These are phyloP conservation scores for Penicillium alfredii DNA, from an alignment of 495 filamentous ascomycete genomes.

Conservation along the genomic window DNA sequence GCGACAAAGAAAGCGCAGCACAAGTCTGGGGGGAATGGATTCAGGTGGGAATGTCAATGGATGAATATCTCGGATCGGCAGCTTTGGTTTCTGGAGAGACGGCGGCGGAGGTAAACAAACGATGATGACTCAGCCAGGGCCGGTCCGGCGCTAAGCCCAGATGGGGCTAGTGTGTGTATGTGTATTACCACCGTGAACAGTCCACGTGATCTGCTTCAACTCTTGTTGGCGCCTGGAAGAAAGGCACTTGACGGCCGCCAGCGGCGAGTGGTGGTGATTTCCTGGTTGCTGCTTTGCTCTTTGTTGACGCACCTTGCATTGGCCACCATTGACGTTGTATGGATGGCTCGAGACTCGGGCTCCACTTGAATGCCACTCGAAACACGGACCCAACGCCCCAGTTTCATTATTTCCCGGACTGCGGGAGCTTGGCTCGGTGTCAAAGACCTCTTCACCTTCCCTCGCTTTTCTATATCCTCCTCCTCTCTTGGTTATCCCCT, in stretches of 20 bases:
- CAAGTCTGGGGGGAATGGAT: too few species aligned
- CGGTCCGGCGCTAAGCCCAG: conserved; percentile 5
- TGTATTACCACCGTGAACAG: conserved; percentile 3
- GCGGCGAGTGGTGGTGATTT: too few species aligned
- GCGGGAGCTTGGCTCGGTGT: conserved; percentile 15
- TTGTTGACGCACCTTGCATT: too few species aligned
- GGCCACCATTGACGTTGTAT: too few species aligned
- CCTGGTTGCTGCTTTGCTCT: too few species aligned
- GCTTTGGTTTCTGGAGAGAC: conserved; percentile 38
- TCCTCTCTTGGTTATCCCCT: conserved; percentile 4
- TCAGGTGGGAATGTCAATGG: too few species aligned
- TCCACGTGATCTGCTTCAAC: too few species aligned
- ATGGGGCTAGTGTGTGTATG: conserved; percentile 14
- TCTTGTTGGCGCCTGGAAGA: not conserved
- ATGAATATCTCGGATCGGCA: conserved; percentile 2
- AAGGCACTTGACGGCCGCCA: too few species aligned
- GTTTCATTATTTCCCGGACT: conserved; percentile 22
- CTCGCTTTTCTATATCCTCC: conserved; percentile 5
- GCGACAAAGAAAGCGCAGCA: too few species aligned
- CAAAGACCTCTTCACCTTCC: conserved; percentile 13
- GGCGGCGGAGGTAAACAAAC: conserved; percentile 37
- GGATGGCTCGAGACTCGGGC: too few species aligned
- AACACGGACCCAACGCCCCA: conserved; percentile 17
- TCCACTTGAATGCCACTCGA: conserved; percentile 28
- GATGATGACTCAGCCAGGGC: conserved; percentile 24